These are phyloP conservation scores for Wickerhamiella cacticola DNA, from an alignment of 805 yeast species.

Conservation along the genomic window DNA sequence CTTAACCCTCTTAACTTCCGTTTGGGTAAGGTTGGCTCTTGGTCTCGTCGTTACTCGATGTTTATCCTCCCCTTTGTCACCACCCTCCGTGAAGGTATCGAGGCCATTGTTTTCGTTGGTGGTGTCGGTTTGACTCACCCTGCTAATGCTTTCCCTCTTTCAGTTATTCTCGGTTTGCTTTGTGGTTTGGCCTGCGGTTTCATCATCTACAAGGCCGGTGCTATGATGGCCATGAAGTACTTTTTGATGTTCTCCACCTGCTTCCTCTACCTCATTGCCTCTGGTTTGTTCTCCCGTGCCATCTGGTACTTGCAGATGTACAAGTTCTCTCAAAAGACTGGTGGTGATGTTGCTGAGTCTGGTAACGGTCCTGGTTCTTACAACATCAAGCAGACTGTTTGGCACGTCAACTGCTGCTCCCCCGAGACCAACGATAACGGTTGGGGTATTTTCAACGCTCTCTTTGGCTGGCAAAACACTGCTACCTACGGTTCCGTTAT, in stretches of 20 bases:
- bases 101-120: slow-evolving; percentile 91
- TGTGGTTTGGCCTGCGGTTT: slow-evolving; percentile 68
- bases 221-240: slow-evolving; percentile 68
- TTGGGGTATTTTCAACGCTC: slow-evolving; percentile 93
- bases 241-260: slow-evolving; percentile 82
- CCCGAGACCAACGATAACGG: slow-evolving; percentile 68
- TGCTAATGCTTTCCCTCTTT: slow-evolving; percentile 76
- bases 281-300: slow-evolving; percentile 88
- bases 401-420: slow-evolving; percentile 97
- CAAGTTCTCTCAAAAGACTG: slow-evolving; percentile 50
- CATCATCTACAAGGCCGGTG: slow-evolving; percentile 69
- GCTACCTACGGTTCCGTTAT: slow-evolving; percentile 89
- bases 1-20: slow-evolving; percentile 21
- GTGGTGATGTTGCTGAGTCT: slow-evolving; percentile 89
- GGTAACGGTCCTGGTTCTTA: slow-evolving; percentile 96
- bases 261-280: slow-evolving; percentile 76
- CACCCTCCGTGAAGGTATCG: slow-evolving; percentile 90
- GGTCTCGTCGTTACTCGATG: slow-evolving; percentile 69
- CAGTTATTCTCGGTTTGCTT: slow-evolving; percentile 77
- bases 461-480: slow-evolving; percentile 94
- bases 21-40: slow-evolving; percentile 22
- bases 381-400: slow-evolving; percentile 63
- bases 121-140: slow-evolving; percentile 66
- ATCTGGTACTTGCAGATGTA: slow-evolving; percentile 79
- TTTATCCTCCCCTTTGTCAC: slow-evolving; percentile 83